These are phyloP conservation scores for Erodium maritimum DNA, from an alignment of 345 rosid species.

Conservation along the genomic window DNA sequence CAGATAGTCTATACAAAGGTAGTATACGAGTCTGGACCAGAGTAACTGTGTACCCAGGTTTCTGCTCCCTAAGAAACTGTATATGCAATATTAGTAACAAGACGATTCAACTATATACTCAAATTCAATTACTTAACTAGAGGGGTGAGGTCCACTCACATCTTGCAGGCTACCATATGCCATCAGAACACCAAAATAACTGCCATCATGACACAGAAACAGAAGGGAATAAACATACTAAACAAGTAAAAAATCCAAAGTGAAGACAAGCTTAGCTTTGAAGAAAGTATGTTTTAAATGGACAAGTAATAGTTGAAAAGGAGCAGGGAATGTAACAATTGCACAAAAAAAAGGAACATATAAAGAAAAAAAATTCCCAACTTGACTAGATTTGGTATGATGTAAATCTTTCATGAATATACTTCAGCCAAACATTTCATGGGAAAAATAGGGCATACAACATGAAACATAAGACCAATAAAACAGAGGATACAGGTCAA, in stretches of 20 bases:
- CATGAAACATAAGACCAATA: too few relatives aligned
- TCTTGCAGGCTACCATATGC: conserved; percentile 85
- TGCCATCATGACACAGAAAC: conserved; percentile 25
- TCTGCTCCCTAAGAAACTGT: conserved; percentile 70
- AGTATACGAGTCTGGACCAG: conserved; percentile 47
- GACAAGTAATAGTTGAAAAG: background rate
- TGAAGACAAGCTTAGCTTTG: background rate
- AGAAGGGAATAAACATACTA: conserved; percentile 8
- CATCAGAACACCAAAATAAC: conserved; percentile 81
- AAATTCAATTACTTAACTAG: background rate
- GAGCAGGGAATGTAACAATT: too few relatives aligned
- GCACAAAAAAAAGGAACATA: too few relatives aligned
- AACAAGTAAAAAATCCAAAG: background rate
- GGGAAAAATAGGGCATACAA: too few relatives aligned
- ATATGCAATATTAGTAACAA: conserved; percentile 10
- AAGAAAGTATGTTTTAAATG: background rate
- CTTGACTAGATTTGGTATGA: too few relatives aligned
- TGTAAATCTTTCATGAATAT: too few relatives aligned
- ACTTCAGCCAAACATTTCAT: too few relatives aligned
- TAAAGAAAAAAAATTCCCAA: too few relatives aligned
- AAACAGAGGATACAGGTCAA: too few relatives aligned
- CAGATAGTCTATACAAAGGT: conserved; percentile 42
- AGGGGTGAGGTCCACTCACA: conserved; percentile 34
- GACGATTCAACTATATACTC: background rate
- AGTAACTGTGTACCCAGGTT: conserved; percentile 37